A percentile compares a stretch with the other conserved stretches of the same genome.
These are phyloP conservation scores for Symbiodinium pilosum DNA, from an alignment of 73 alveolate species.

Conservation along the genomic window DNA sequence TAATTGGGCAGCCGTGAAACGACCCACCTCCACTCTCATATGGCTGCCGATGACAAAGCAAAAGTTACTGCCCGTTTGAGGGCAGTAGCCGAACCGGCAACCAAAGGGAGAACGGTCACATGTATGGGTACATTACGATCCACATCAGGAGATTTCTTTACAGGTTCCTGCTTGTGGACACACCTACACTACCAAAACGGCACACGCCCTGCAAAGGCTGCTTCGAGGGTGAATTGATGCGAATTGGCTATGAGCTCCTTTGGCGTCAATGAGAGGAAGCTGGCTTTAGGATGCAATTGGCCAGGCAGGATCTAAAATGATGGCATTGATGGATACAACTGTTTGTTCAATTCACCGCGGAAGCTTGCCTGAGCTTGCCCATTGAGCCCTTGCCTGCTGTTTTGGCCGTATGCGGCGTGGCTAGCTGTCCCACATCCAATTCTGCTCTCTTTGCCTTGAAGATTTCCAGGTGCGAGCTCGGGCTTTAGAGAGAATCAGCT, in stretches of 20 bases:
- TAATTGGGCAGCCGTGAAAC: not conserved
- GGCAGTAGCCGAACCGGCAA: slow-evolving; percentile 1
- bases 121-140: not conserved
- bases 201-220: not conserved
- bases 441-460: no score
- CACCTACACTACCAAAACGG: not conserved
- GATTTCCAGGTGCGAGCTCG: not conserved
- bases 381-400: not conserved
- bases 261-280: no score
- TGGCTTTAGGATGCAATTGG: no score
- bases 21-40: not conserved
- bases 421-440: no score
- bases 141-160: not conserved
- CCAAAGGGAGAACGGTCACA: not conserved
- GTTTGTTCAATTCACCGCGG: not conserved
- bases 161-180: not conserved
- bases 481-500: slow-evolving; percentile 1
- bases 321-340: no score
- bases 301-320: no score
- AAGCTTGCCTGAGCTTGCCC: not conserved
- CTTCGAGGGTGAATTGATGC: slow-evolving; percentile 5
- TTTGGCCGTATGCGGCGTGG: not conserved
- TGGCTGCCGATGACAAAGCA: slow-evolving; percentile 20
- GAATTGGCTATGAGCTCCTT: no score
- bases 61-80: not conserved